These are phyloP conservation scores for Insectozyma bohioensis DNA, from an alignment of 1,139 yeast genomes.

Conservation along the genomic window DNA sequence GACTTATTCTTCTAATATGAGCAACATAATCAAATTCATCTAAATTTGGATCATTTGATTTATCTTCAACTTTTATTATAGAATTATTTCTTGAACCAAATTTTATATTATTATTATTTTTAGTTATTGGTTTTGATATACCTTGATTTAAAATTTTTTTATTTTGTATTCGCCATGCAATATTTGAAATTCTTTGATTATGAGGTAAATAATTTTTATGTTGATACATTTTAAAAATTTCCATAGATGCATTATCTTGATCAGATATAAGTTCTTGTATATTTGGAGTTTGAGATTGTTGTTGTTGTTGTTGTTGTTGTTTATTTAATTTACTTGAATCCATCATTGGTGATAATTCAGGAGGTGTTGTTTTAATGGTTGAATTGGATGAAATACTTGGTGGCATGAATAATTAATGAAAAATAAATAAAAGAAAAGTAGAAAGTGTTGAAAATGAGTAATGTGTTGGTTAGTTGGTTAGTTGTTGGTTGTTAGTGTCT, in stretches of 20 bases:
- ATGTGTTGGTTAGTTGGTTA: no score
- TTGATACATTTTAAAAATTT: slow-evolving; percentile 37
- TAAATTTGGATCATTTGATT: slow-evolving; percentile 25
- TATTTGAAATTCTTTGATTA: slow-evolving; percentile 42
- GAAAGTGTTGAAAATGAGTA: neutral
- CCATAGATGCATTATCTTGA: slow-evolving; percentile 14
- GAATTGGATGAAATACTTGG: slow-evolving; percentile 5
- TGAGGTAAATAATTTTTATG: slow-evolving; percentile 45
- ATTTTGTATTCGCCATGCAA: slow-evolving; percentile 50
- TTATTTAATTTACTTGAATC: slow-evolving; percentile 1
- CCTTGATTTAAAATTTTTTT: slow-evolving; percentile 21
- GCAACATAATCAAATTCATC: slow-evolving; percentile 52
- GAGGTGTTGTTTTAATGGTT: slow-evolving; percentile 7
- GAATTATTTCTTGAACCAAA: slow-evolving; percentile 11
- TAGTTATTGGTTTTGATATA: slow-evolving; percentile 10
- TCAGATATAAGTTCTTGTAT: slow-evolving; percentile 12
- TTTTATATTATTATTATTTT: slow-evolving; percentile 1
- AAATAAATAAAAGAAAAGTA: neutral
- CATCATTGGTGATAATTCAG: slow-evolving; percentile 4
- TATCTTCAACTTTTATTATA: slow-evolving; percentile 4
- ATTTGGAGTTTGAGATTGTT: slow-evolving; percentile 5
- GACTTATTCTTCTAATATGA: slow-evolving; percentile 44
- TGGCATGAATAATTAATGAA: slow-evolving; percentile 1
- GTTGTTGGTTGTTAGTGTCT: no score
- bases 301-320: slow-evolving; percentile 1